These are phyloP conservation scores for Mortierella sp. DNA, from an alignment of 371 early-diverging fungal species.

Conservation along the genomic window DNA sequence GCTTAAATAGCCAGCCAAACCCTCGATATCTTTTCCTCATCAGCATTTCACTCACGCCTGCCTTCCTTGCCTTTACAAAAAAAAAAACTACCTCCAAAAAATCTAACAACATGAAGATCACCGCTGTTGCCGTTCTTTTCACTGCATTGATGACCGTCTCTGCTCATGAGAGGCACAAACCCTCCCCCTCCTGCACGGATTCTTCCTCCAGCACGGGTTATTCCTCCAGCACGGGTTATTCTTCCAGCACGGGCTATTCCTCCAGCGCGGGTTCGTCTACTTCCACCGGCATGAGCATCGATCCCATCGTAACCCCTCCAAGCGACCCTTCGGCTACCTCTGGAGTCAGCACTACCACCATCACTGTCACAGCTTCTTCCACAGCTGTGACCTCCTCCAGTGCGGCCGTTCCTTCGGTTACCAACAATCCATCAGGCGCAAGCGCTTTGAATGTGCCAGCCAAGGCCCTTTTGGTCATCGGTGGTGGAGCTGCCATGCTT, in stretches of 20 bases:
- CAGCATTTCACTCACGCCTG: not conserved
- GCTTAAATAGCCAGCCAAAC: not conserved
- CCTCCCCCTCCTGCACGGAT: too few relatives aligned
- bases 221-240: too few relatives aligned
- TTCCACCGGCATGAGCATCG: not conserved
- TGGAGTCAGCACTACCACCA: not conserved
- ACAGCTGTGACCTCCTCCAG: not conserved
- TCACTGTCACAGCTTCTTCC: not conserved
- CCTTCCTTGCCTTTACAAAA: not conserved
- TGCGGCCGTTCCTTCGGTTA: not conserved
- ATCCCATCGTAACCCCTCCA: not conserved
- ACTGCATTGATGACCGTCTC: conserved; percentile 1
- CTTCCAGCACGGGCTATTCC: not conserved
- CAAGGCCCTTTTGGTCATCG: conserved; percentile 33
- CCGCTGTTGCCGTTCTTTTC: not conserved
- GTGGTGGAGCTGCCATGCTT: conserved; percentile 32
- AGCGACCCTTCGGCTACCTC: not conserved
- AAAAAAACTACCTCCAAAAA: not conserved
- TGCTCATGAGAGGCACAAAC: not conserved
- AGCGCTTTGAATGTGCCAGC: conserved; percentile 18
- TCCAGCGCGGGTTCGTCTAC: not conserved
- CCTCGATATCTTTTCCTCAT: not conserved
- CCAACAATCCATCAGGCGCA: conserved; percentile 12
- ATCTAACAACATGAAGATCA: not conserved
- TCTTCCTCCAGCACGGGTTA: not conserved